Conservation (phyloP, 495 filamentous ascomycete species). For the Antarctomyces pellizariae region DNA sequence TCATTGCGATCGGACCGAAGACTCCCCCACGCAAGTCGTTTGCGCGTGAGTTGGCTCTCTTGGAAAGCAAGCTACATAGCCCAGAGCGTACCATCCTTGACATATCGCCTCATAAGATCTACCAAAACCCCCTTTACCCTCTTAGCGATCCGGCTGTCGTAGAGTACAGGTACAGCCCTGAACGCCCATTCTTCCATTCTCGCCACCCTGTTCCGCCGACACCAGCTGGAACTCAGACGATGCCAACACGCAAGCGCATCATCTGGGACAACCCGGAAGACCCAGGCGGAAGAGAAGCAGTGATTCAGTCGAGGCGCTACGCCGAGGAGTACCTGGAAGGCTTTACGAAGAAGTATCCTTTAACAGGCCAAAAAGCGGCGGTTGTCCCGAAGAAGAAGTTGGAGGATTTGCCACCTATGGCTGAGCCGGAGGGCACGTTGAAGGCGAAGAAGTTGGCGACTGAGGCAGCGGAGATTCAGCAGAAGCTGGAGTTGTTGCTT, state of each 20-base stretch:
- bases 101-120: too few relatives aligned
- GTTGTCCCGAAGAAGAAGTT: not conserved
- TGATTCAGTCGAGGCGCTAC: slow-evolving; percentile 4
- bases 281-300: slow-evolving; percentile 3
- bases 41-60: too few relatives aligned
- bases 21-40: too few relatives aligned
- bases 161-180: too few relatives aligned
- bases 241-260: not conserved
- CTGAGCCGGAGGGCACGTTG: too few relatives aligned
- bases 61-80: too few relatives aligned
- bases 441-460: too few relatives aligned
- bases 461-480: slow-evolving; percentile 8
- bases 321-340: slow-evolving; percentile 3
- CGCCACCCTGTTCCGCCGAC: not conserved
- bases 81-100: too few relatives aligned
- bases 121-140: too few relatives aligned
- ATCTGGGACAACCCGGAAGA: slow-evolving; percentile 1
- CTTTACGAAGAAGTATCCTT: slow-evolving; percentile 9
- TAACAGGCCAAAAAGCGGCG: slow-evolving; percentile 6
- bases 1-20: slow-evolving; percentile 4
- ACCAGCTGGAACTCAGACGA: not conserved
- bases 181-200: not conserved
- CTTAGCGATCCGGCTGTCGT: too few relatives aligned
- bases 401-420: slow-evolving; percentile 1
- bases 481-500: slow-evolving; percentile 8